phyloP scores from a whole-genome alignment of 106 monocot genomes.

The Ottelia alismoides region DNA sequence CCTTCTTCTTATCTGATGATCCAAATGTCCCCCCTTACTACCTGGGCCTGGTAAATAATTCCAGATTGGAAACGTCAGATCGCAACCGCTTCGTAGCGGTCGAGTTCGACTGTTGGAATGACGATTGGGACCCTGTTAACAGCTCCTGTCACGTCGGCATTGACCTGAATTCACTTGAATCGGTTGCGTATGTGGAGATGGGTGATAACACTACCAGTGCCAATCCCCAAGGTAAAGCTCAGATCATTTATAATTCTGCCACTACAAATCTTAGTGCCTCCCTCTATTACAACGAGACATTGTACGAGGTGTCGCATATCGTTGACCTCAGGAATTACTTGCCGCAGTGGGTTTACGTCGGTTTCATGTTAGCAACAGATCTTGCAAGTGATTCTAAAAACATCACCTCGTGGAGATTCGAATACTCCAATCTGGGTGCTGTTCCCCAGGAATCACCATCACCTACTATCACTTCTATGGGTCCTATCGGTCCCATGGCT shows the following conservation, averaged over 20 bases:
- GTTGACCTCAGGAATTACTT: constrained; percentile 27
- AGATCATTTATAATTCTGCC: constrained; percentile 30
- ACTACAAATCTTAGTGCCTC: constrained; percentile 31
- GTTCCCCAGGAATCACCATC: no score
- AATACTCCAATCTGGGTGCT: constrained; percentile 19
- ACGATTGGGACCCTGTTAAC: constrained; percentile 21
- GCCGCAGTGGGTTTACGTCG: constrained; percentile 32
- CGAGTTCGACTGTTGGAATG: constrained; percentile 51
- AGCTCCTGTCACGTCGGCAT: constrained; percentile 63
- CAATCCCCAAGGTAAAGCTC: constrained; percentile 22
- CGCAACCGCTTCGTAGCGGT: constrained; percentile 25
- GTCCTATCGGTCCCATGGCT: no score
- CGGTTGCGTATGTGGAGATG: constrained; percentile 15
- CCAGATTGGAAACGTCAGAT: neutral
- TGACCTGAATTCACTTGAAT: constrained; percentile 31
- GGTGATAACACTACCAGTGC: constrained; percentile 19
- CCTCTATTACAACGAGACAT: constrained; percentile 28
- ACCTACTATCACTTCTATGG: no score
- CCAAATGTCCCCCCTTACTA: constrained; percentile 18
- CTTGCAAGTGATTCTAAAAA: constrained; percentile 19
- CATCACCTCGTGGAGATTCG: constrained; percentile 45
- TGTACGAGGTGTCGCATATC: constrained; percentile 16
- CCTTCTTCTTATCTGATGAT: constrained; percentile 56
- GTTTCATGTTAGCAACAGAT: constrained; percentile 48
- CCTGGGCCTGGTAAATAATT: constrained; percentile 44